These are phyloP conservation scores for Agrostemma githago DNA, from an alignment of 148 eudicot genomes.

Conservation along the genomic window DNA sequence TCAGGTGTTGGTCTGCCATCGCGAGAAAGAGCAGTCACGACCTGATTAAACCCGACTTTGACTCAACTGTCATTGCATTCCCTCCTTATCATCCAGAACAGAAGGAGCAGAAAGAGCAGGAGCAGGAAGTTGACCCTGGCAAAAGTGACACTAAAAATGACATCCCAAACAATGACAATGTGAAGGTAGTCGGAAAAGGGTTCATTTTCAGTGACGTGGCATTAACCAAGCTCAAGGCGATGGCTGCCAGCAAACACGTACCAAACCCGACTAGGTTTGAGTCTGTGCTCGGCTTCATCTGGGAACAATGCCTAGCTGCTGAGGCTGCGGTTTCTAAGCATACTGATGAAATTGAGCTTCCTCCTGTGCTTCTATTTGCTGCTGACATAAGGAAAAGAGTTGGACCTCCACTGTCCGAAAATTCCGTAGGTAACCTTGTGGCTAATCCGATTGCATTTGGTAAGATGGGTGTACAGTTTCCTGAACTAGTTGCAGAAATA, in stretches of 20 bases:
- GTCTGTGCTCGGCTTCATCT: slow-evolving; percentile 13
- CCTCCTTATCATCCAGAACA: slow-evolving; percentile 7
- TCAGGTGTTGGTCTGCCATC: slow-evolving; percentile 7
- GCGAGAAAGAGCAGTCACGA: neutral
- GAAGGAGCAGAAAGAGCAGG: neutral
- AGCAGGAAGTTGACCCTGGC: neutral
- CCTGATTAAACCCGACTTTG: slow-evolving; percentile 13
- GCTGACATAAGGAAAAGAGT: slow-evolving; percentile 16
- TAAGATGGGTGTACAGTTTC: neutral
- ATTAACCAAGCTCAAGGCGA: neutral
- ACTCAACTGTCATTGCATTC: slow-evolving; percentile 5
- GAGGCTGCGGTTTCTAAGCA: neutral
- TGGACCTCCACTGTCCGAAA: neutral
- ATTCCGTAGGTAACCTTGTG: slow-evolving; percentile 8
- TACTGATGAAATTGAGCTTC: neutral
- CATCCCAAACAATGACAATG: neutral
- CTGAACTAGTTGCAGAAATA: slow-evolving; percentile 13
- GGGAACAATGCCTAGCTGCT: slow-evolving; percentile 14
- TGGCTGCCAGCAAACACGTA: neutral
- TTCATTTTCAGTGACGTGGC: slow-evolving; percentile 1
- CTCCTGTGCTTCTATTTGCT: slow-evolving; percentile 14
- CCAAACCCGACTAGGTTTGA: slow-evolving; percentile 16
- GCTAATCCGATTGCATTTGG: neutral
- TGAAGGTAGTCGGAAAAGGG: slow-evolving; percentile 2
- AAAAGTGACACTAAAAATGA: no score